These are phyloP conservation scores for Globisporangium apiculatum DNA, from an alignment of 352 stramenopile genomes.

Conservation along the genomic window DNA sequence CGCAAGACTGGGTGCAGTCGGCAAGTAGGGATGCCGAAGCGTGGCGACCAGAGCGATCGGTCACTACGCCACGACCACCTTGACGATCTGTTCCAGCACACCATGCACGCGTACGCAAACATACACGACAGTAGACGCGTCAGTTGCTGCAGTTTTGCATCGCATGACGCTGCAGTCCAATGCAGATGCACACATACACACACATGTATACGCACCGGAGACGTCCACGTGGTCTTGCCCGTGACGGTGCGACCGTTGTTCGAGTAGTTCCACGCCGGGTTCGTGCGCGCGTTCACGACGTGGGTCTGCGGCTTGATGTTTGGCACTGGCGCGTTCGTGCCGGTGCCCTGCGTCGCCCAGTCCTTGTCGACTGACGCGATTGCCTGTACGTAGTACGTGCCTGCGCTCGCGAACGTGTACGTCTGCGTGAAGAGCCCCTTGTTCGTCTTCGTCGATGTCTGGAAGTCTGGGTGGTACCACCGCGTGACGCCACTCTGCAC, in stretches of 20 bases:
- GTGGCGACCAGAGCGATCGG: neutral
- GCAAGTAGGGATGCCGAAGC: neutral
- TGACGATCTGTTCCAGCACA: constrained; percentile 5
- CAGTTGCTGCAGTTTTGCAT: too few species aligned
- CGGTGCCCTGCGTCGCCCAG: constrained; percentile 45
- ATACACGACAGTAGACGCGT: neutral
- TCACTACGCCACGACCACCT: constrained; percentile 17
- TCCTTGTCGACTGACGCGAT: constrained; percentile 59
- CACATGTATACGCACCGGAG: constrained; percentile 17
- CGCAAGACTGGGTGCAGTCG: too few species aligned
- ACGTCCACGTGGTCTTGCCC: constrained; percentile 49
- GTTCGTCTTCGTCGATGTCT: constrained; percentile 23
- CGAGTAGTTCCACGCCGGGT: constrained; percentile 39
- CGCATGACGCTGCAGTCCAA: neutral
- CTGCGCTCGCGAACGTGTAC: constrained; percentile 27
- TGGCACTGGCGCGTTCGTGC: constrained; percentile 22
- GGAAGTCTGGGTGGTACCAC: constrained; percentile 55
- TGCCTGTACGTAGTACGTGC: constrained; percentile 53
- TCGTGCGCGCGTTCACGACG: constrained; percentile 66
- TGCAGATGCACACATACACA: neutral
- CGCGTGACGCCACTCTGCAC: constrained; percentile 40
- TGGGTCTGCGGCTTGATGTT: constrained; percentile 62
- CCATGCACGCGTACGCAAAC: neutral
- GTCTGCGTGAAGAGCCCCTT: constrained; percentile 41
- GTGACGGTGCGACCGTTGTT: constrained; percentile 45